A percentile compares a stretch with the other conserved stretches of the same genome.
These are phyloP conservation scores for Rubia balearica DNA, from an alignment of 305 asterid genomes.

Conservation along the genomic window DNA sequence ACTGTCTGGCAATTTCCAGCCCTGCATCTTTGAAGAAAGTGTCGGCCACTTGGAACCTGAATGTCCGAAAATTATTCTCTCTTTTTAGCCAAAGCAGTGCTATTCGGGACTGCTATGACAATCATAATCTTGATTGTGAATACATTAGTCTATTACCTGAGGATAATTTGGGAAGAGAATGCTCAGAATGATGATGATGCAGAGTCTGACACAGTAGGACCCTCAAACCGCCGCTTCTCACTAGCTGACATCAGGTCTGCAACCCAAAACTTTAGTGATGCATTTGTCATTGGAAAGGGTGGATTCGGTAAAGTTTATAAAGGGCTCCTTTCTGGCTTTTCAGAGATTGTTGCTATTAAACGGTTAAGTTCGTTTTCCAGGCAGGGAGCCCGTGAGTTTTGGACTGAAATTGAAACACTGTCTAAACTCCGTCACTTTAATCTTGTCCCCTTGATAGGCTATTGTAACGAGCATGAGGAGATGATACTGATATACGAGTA, in stretches of 20 bases:
- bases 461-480: too few species aligned
- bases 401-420: slow-evolving; percentile 51
- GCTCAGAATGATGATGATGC: slow-evolving; percentile 12
- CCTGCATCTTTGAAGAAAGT: background rate
- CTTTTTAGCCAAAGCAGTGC: slow-evolving; percentile 18
- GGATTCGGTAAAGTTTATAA: slow-evolving; percentile 66
- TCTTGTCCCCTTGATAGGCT: too few species aligned
- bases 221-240: slow-evolving; percentile 33
- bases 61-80: slow-evolving; percentile 7
- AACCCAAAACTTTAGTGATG: slow-evolving; percentile 37
- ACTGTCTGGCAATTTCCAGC: slow-evolving; percentile 10
- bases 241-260: slow-evolving; percentile 39
- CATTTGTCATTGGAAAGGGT: slow-evolving; percentile 43
- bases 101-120: background rate
- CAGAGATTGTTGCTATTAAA: slow-evolving; percentile 43
- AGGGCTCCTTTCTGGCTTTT: slow-evolving; percentile 18
- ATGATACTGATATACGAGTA: too few species aligned
- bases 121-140: slow-evolving; percentile 6
- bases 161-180: slow-evolving; percentile 27
- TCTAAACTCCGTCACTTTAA: too few species aligned
- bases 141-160: slow-evolving; percentile 12
- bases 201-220: background rate
- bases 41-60: background rate
- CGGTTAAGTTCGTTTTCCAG: slow-evolving; percentile 31
- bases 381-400: slow-evolving; percentile 50